Base-by-base conservation (phyloP, 768 basidiomycete genomes). In the Rhizopogon sp. region DNA sequence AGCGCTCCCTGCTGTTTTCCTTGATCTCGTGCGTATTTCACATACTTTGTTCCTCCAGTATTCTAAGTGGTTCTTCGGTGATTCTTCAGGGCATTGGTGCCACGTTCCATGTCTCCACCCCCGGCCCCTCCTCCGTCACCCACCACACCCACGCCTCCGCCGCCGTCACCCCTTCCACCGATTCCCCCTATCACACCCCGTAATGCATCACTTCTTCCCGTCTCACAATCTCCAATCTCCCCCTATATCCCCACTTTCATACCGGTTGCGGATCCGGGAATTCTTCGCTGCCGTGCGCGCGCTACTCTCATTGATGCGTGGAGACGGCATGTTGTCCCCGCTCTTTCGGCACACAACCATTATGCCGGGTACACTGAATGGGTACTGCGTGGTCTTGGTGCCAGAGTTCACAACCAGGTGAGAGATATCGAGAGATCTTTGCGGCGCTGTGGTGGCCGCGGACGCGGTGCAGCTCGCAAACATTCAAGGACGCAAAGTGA, bases 1-100 rank as follows among this genome's bases (percentile, higher is more conserved):
- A 86, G 60, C 77, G 83, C 43, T 90, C 88, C 14, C 65, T 90
- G 56, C 73, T 88, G 46, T 86, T 84, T 79, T 79, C 84, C 6
- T 71, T 90, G 40, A 81, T 89, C 56, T 78, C 83, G 78, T 85
- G 71, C 50, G 77, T 56, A 58, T 61, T 52, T 54, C 16, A 47
- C 44, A 14, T 17, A 13, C 43, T 3, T 39, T 31, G 33, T 25
- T 43, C 66, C 41, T 56, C 47, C 6, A n/a, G 20, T 44, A 43
- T 28, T n/a, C 25, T 58, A 6, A 39, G 53, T 47, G 43, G 39
- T 58, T 28, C 51, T 61, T 47, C 22, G 25, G 49, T 3, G 33
- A 5, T 0, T 43, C 43, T 35, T 62, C 43, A 71, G 68, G 10
- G 68, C 57, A 16, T 56, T 69, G 45, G 70, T 69, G 51, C 66